Base-by-base conservation (phyloP, 1,284 basidiomycete species). In the Grifola frondosa region DNA sequence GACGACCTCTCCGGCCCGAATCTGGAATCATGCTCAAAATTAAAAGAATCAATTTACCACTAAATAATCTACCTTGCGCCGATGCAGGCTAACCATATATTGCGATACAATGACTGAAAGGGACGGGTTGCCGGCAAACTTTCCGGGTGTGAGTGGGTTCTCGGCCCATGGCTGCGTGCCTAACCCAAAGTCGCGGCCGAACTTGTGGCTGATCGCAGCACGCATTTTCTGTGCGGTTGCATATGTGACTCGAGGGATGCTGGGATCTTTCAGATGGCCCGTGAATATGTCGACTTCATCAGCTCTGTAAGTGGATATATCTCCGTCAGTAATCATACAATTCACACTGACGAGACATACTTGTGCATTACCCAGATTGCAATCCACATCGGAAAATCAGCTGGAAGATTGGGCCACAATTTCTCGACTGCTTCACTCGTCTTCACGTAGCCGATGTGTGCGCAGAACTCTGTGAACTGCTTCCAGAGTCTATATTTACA, bases 1-100 rank as follows among this genome's bases (percentile, higher is more conserved):
- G 11, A 56, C 54, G 1, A 42, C 40, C 26, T 59, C 52, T 1
- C 58, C 57, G 3, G 26, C 37, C 10, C 40, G 36, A 1, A 47
- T 38, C 52, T 54, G n/a, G n/a, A n/a, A n/a, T n/a, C n/a, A 30
- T 3, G 4, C 24, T 16, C 13, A 3, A 31, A 20, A 13, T 15
- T 5, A 21, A 22, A 37, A 15, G 4, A 16, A 12, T 17, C 8
- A 19, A 13, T 11, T 10, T 11, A 16, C 11, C 11, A 31, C 22
- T 29, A 10, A 10, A 23, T 6, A 19, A 30, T 21, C 4, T 13
- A 57, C 38, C 40, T 42, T 52, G 3, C 47, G 30, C 3, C 46
- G 46, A 9, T 48, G 47, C 17, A 61, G 44, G 29, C 57, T 59
- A 10, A 60, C 41, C 59, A 61, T 61, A 37, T 61, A 61, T 38